A percentile compares a stretch with the other conserved stretches of the same genome.
These are phyloP conservation scores for Triglochin maritima DNA, from an alignment of 106 monocot genomes.

Conservation along the genomic window DNA sequence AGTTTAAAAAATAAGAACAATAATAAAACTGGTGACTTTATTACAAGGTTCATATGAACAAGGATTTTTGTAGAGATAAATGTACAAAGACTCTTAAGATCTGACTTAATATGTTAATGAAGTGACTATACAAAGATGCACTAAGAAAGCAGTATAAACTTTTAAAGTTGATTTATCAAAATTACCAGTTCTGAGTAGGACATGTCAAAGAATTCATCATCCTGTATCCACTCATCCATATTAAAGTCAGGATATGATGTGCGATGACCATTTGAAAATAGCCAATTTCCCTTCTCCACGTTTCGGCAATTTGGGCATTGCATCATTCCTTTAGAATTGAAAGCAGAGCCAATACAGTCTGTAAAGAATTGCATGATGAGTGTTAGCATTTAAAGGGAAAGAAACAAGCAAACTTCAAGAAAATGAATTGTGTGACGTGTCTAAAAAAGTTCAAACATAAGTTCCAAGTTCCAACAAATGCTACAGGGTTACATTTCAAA, in stretches of 20 bases:
- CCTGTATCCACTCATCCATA: conserved; percentile 47
- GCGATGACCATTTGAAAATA: conserved; percentile 50
- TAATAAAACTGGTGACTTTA: too few species aligned
- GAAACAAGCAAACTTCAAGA: neutral
- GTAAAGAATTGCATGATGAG: conserved; percentile 10
- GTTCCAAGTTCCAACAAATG: too few species aligned
- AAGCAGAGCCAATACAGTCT: conserved; percentile 87
- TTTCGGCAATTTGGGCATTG: conserved; percentile 80
- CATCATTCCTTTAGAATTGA: conserved; percentile 67
- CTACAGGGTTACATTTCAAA: too few species aligned
- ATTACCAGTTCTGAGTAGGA: conserved; percentile 45
- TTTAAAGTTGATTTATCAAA: neutral
- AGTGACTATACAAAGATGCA: too few species aligned
- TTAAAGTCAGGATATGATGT: conserved; percentile 26
- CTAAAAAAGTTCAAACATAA: too few species aligned
- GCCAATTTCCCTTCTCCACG: conserved; percentile 67
- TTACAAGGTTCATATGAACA: too few species aligned
- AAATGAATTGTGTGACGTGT: neutral
- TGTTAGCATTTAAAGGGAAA: neutral
- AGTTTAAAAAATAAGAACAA: too few species aligned
- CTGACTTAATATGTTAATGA: too few species aligned
- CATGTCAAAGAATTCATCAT: conserved; percentile 61
- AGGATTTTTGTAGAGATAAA: too few species aligned
- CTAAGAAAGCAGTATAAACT: too few species aligned
- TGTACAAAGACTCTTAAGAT: too few species aligned